Evolutionary conservation across 2,329 filamentous ascomycete species (phyloP), one percentile per base, ranked within the genome.

Genomic region (Sporothrix globosa): DNA sequence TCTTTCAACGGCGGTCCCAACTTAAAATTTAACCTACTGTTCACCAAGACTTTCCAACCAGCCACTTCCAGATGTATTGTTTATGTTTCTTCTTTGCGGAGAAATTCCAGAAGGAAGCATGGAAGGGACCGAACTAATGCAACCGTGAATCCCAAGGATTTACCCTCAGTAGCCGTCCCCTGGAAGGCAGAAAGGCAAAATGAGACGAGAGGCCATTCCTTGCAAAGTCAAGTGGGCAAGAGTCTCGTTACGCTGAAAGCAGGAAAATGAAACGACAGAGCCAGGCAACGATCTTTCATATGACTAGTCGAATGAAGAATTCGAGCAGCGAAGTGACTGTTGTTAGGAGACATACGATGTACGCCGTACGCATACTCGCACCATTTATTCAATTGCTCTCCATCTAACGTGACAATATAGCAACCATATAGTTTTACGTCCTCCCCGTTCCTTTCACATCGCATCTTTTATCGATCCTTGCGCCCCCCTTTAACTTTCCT

Each of bases 21-120:
- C 39, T 13, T n/a, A 58, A 39, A 58, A 4, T 34, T 58, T 39
- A 58, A 58, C 30, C 54, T 39, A 39, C 54, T 39, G 54, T 58
- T 39, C 30, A 5, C 30, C 54, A 58, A 58, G 30, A 58, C 13
- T 30, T 30, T 13, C 14, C 24, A 30, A 6, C 21, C 52, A 14
- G 52, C 27, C 50, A 21, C 21, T 14, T 21, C 24, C 6, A 17
- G 13, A 17, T 30, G 11, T 24, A 34, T 9, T 30, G 24, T 30
- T 14, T 17, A 24, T 54, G 24, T 30, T 54, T 30, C 44, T 14
- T 48, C 24, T 54, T 19, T 34, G 52, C 24, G 19, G 24, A 54
- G 7, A 17, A 54, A 30, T 21, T 54, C 52, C 24, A 30, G 52
- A 54, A 54, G 4, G 13, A 4, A 13, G 17, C 11, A 54, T 6